Percentiles rank a stretch among this genome's conserved stretches.
phyloP scores from a whole-genome alignment of 192 early-diverging fungal genomes.

The Coemansia sp. region DNA sequence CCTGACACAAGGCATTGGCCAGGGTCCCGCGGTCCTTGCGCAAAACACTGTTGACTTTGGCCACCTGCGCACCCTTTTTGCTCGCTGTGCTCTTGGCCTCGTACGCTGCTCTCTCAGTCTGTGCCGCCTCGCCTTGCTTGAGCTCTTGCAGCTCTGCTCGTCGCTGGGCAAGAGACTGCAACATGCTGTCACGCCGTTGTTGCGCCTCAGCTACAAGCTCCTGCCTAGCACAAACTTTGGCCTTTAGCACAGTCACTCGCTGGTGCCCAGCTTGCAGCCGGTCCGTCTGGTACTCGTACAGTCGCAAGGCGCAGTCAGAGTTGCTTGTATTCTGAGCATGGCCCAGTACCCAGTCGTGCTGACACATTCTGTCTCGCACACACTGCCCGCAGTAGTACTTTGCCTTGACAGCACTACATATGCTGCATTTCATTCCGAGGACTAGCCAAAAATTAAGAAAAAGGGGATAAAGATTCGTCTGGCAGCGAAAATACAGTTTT shows the following conservation, averaged over 20 bases:
- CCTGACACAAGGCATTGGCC: slow-evolving; percentile 32
- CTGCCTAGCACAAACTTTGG: slow-evolving; percentile 23
- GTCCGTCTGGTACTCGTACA: slow-evolving; percentile 27
- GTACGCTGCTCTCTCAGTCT: background rate
- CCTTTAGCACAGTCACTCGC: slow-evolving; percentile 23
- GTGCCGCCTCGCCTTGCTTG: background rate
- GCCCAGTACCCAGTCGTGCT: slow-evolving; percentile 33
- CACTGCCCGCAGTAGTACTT: slow-evolving; percentile 43
- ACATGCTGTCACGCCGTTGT: slow-evolving; percentile 5
- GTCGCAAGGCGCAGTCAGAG: background rate
- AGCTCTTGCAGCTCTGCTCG: slow-evolving; percentile 9
- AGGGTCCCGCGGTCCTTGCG: slow-evolving; percentile 32
- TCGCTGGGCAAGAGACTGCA: background rate
- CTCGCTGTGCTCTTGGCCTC: slow-evolving; percentile 1
- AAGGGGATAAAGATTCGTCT: too few relatives aligned
- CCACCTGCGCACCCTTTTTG: slow-evolving; percentile 2
- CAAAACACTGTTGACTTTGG: slow-evolving; percentile 9
- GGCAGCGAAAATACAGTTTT: too few relatives aligned
- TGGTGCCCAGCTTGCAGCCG: slow-evolving; percentile 18
- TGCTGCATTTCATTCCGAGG: slow-evolving; percentile 46
- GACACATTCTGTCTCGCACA: slow-evolving; percentile 35
- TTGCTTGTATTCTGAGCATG: background rate
- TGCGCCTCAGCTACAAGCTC: slow-evolving; percentile 26
- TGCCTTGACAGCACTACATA: slow-evolving; percentile 23
- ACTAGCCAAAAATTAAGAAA: too few relatives aligned